Percentiles rank a stretch among this genome's conserved stretches.
Evolutionary conservation across 2,329 filamentous ascomycete species (phyloP).

Genomic region (Lecanoromycetidae sp.): DNA sequence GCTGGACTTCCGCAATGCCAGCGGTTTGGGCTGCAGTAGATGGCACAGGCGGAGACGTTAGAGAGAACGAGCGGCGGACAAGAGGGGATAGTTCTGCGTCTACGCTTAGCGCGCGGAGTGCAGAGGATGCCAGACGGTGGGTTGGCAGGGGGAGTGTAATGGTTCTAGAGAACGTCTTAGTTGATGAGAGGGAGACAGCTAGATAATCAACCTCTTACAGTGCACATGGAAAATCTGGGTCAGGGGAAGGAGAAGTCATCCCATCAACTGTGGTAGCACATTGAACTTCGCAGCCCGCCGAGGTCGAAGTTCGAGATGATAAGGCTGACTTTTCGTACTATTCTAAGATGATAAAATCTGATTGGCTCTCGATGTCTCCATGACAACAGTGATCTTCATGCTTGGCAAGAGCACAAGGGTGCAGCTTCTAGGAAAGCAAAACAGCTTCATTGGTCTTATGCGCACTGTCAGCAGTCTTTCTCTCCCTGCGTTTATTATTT

Average conservation of each 20-base stretch:
- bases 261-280: background rate
- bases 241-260: conserved; percentile 19
- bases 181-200: background rate
- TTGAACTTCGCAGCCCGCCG: background rate
- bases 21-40: background rate
- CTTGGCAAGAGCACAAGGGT: background rate
- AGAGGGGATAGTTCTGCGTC: conserved; percentile 81
- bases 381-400: no score
- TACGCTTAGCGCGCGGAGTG: conserved; percentile 64
- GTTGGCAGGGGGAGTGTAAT: conserved; percentile 74
- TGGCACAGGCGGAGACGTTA: conserved; percentile 28
- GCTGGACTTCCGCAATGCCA: background rate
- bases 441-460: conserved; percentile 3
- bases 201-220: conserved; percentile 32
- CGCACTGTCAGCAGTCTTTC: background rate
- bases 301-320: background rate
- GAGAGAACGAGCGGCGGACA: conserved; percentile 58
- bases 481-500: conserved; percentile 1
- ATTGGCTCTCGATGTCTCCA: no score
- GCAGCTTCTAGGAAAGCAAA: background rate
- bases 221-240: conserved; percentile 49
- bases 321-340: conserved; percentile 18
- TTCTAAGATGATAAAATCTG: conserved; percentile 3
- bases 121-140: conserved; percentile 61
- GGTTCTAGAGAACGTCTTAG: conserved; percentile 38